A percentile compares a stretch with the other conserved stretches of the same genome.
Evolutionary conservation across 2,329 filamentous ascomycete genomes (phyloP).

Genomic region (Fusarium foetens): DNA sequence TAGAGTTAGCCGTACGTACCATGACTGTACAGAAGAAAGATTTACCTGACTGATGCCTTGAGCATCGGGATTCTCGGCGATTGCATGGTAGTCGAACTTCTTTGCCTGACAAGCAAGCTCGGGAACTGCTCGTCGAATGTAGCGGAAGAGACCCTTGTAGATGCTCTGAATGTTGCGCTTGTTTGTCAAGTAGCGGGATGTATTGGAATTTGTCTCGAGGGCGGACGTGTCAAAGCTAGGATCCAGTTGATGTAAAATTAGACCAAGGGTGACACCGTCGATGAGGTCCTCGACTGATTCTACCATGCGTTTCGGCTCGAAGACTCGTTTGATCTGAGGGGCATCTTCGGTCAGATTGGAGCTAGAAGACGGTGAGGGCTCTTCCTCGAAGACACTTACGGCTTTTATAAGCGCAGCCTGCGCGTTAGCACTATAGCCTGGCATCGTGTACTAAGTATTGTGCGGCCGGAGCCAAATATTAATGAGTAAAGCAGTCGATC

Average conservation of each 20-base stretch:
- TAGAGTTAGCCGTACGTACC: conserved; percentile 1
- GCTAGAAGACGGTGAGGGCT: neutral
- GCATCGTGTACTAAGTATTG: conserved; percentile 45
- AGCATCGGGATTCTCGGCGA: conserved; percentile 66
- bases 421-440: conserved; percentile 54
- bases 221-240: conserved; percentile 64
- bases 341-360: conserved; percentile 23
- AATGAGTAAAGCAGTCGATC: conserved; percentile 11
- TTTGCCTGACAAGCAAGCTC: conserved; percentile 64
- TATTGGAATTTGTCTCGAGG: conserved; percentile 59
- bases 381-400: conserved; percentile 50
- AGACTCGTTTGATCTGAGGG: conserved; percentile 52
- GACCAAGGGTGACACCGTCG: conserved; percentile 65
- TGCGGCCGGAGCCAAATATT: conserved; percentile 19
- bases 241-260: conserved; percentile 68
- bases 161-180: conserved; percentile 65
- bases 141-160: conserved; percentile 64
- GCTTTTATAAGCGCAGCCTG: conserved; percentile 67
- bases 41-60: conserved; percentile 64
- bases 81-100: conserved; percentile 65
- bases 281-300: conserved; percentile 62
- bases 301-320: conserved; percentile 57
- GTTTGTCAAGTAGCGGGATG: conserved; percentile 58
- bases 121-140: conserved; percentile 63
- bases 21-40: neutral